These are phyloP conservation scores for Candida coleopterorum DNA, from an alignment of 805 yeast species.

Conservation along the genomic window DNA sequence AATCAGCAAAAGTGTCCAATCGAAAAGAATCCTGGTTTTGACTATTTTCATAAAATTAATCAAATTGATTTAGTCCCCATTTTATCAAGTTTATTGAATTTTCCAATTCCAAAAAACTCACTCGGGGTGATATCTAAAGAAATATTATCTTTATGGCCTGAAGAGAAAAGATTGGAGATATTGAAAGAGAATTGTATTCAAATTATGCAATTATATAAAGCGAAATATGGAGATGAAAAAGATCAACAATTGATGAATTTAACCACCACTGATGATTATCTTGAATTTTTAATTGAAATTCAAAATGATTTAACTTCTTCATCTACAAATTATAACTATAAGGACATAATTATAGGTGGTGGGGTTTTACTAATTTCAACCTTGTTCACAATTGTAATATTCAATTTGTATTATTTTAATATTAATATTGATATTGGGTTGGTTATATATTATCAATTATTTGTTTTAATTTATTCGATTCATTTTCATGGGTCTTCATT, in stretches of 20 bases:
- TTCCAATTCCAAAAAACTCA: constrained; percentile 67
- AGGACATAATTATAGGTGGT: constrained; percentile 37
- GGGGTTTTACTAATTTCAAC: constrained; percentile 25
- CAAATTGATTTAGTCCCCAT: constrained; percentile 78
- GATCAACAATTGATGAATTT: constrained; percentile 7
- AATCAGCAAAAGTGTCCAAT: constrained; percentile 40
- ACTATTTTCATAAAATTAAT: constrained; percentile 49
- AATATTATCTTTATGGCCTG: constrained; percentile 49
- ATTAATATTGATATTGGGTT: constrained; percentile 10
- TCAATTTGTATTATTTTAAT: constrained; percentile 14
- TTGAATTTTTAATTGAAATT: constrained; percentile 36
- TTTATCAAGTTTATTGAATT: constrained; percentile 51
- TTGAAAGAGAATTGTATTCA: constrained; percentile 57
- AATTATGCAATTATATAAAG: constrained; percentile 43
- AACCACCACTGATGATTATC: constrained; percentile 8
- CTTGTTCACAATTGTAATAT: constrained; percentile 19
- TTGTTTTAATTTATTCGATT: constrained; percentile 46
- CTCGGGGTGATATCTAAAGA: constrained; percentile 67
- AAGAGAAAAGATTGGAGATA: constrained; percentile 27
- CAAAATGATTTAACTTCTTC: constrained; percentile 51
- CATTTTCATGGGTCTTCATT: constrained; percentile 77
- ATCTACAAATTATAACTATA: constrained; percentile 70
- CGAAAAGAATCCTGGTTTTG: constrained; percentile 37
- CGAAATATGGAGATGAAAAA: constrained; percentile 24
- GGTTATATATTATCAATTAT: constrained; percentile 24